phyloP scores from a whole-genome alignment of 768 basidiomycete genomes.

The Coprinopsis sp. region DNA sequence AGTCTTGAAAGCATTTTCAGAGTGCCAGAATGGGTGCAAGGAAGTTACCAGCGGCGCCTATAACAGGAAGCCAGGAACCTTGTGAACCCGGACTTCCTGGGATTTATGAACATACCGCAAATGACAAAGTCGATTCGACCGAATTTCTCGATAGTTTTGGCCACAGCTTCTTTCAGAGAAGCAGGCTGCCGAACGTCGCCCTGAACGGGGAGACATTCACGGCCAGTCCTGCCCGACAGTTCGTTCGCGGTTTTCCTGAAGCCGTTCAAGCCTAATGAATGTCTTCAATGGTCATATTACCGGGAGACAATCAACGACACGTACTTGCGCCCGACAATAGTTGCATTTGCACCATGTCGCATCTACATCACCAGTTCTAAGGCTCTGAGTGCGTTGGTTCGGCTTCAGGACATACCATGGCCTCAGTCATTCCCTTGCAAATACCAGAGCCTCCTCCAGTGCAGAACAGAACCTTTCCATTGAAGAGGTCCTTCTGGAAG shows the following conservation, averaged over 20 bases:
- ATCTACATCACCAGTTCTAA: slow-evolving; percentile 42
- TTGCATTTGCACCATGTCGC: slow-evolving; percentile 76
- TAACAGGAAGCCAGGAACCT: neutral
- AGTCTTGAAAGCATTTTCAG: slow-evolving; percentile 86
- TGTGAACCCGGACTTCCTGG: neutral
- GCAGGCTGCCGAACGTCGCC: slow-evolving; percentile 83
- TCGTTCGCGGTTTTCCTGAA: slow-evolving; percentile 66
- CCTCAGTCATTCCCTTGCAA: slow-evolving; percentile 82
- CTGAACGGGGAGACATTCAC: slow-evolving; percentile 62
- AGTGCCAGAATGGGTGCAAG: slow-evolving; percentile 78
- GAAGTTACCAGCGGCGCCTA: slow-evolving; percentile 96
- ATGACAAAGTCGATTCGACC: slow-evolving; percentile 94
- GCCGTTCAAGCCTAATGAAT: slow-evolving; percentile 56
- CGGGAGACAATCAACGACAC: slow-evolving; percentile 18
- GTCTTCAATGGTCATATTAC: slow-evolving; percentile 2
- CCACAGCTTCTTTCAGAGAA: slow-evolving; percentile 69
- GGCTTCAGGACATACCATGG: slow-evolving; percentile 50
- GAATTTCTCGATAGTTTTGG: slow-evolving; percentile 67
- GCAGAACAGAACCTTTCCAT: slow-evolving; percentile 86
- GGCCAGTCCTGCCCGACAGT: slow-evolving; percentile 66
- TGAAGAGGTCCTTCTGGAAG: slow-evolving; percentile 81
- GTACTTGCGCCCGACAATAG: slow-evolving; percentile 86
- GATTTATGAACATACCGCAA: slow-evolving; percentile 53
- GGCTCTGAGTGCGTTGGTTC: slow-evolving; percentile 11
- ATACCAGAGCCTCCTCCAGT: slow-evolving; percentile 94